Evolutionary conservation across 768 basidiomycete species (phyloP).

Genomic region (Pisolithus albus): DNA sequence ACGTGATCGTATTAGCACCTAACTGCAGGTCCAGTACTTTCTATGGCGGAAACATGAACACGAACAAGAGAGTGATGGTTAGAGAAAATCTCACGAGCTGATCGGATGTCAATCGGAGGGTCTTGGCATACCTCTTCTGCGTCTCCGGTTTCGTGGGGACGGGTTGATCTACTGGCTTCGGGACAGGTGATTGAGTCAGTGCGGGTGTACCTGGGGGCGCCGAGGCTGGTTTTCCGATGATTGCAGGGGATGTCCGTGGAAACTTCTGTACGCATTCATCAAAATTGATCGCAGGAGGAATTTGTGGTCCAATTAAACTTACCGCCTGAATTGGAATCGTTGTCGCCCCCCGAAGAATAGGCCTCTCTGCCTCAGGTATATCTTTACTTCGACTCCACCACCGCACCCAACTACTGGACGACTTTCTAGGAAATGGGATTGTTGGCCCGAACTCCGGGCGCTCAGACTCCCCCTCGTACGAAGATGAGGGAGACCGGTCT

Average conservation of each 20-base stretch:
- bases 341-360: conserved; percentile 17
- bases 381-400: conserved; percentile 74
- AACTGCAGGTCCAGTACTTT: conserved; percentile 79
- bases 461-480: conserved; percentile 24
- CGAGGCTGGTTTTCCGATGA: conserved; percentile 30
- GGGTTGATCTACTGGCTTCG: conserved; percentile 21
- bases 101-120: conserved; percentile 86
- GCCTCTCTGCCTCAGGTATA: conserved; percentile 19
- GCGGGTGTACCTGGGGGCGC: conserved; percentile 43
- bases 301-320: neutral
- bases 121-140: conserved; percentile 76
- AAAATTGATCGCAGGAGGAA: neutral
- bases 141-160: conserved; percentile 3
- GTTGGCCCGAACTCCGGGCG: conserved; percentile 34
- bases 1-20: conserved; percentile 88
- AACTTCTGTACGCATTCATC: conserved; percentile 9
- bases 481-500: conserved; percentile 22
- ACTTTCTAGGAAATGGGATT: conserved; percentile 30
- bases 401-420: conserved; percentile 68
- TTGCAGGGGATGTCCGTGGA: neutral
- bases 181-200: conserved; percentile 13
- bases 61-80: neutral
- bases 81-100: conserved; percentile 61
- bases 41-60: conserved; percentile 31
- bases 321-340: conserved; percentile 22